phyloP scores from a whole-genome alignment of 225 moss, liverwort and hornwort species.

The Pseudisothecium myosuroides region DNA sequence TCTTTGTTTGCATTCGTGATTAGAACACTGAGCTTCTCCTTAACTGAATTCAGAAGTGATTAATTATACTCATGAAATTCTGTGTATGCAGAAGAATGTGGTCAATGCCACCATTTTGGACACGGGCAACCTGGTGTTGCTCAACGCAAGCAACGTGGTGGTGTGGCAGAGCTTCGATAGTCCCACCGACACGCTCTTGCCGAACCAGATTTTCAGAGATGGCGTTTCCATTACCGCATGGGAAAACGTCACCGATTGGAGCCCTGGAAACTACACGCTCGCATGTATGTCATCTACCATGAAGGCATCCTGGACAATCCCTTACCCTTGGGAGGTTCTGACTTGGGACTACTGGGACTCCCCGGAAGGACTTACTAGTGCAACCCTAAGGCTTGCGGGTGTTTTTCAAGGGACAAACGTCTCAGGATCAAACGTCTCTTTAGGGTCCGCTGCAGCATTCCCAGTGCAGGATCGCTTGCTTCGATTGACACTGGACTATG shows the following conservation, averaged over 20 bases:
- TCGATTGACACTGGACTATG: neutral
- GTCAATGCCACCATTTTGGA: neutral
- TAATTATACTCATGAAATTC: no score
- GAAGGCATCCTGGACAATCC: neutral
- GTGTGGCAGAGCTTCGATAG: neutral
- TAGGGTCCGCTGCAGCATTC: no score
- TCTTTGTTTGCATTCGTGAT: neutral
- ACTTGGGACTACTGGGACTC: rapidly evolving
- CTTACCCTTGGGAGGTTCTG: rapidly evolving
- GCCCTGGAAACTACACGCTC: neutral
- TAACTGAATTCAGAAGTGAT: no score
- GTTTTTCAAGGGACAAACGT: neutral
- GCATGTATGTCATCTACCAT: neutral
- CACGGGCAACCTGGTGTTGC: neutral
- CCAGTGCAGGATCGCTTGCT: neutral
- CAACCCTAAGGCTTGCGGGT: neutral
- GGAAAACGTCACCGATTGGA: neutral
- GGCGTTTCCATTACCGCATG: neutral
- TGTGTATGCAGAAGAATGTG: neutral
- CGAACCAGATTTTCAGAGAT: neutral
- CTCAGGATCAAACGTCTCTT: neutral
- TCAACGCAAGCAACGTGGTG: neutral
- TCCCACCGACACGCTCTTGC: neutral
- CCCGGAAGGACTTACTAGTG: neutral
- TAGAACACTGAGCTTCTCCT: no score